Base-by-base conservation (phyloP, 164 flowering plant genomes). In the Aristolochia contorta region DNA sequence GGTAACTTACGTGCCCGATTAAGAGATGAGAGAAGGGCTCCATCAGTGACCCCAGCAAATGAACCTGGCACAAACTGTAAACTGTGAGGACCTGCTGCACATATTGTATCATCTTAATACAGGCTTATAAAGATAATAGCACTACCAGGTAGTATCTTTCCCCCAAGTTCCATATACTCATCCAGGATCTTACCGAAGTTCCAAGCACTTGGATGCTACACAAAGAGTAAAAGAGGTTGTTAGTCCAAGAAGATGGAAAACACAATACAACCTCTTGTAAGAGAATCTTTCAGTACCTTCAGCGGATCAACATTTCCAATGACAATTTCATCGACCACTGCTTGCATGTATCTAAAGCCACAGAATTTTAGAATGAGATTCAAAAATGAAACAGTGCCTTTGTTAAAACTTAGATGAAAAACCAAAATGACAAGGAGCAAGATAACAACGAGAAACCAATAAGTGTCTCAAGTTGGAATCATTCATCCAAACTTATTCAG, bases 311-410 rank as follows among this genome's bases (percentile, higher is more conserved):
- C 80, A 77, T 80, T 82, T 65, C 72, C 76, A 58, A 82, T 65
- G 59, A 90, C 77, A 25, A 88, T 80, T 72, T 93, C 99, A 73
- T 88, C 91, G 12, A 82, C 95, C 59, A 88, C 99, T 56, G 96
- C 97, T 80, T 93, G 97, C 89, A 86, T 88, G 82, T 93, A 90
- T 82, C 98, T 92, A 65, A 16, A 68, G 63, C 43, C 43, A 37
- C 9, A 37, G 7, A 37, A 10, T 10, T 37, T 37, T 37, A 8
- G 43, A 37, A 37, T 37, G 43, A 37, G 43, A 37, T 37, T 37
- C 9, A 37, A 37, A 32, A 37, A 37, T 37, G 9, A 37, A 37
- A 37, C 1, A 10, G 43, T 37, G 43, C 7, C 43, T 37, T 37
- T 10, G 12, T 37, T 37, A 37, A 0, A 3, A 37, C 43, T 37